Percentiles rank a stretch among this genome's conserved stretches.
Evolutionary conservation across 2,329 filamentous ascomycete genomes (phyloP).

Genomic region (Didymella keratinophila): DNA sequence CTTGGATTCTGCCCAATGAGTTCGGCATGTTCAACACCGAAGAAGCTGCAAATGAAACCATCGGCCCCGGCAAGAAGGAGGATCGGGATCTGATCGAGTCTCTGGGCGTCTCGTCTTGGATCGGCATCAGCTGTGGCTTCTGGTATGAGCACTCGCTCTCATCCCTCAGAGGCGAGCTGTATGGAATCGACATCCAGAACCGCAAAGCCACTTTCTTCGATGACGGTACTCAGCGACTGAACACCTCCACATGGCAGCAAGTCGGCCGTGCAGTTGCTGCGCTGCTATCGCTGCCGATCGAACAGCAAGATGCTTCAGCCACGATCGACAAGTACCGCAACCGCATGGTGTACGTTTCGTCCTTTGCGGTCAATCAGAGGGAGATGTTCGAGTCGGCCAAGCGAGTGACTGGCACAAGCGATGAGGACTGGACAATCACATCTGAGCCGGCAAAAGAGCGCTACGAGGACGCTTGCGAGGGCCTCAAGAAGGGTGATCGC

Average conservation of each 20-base stretch:
- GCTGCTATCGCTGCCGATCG: conserved; percentile 44
- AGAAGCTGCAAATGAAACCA: conserved; percentile 9
- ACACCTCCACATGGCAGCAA: conserved; percentile 44
- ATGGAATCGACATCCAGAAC: conserved; percentile 49
- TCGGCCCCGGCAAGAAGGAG: conserved; percentile 21
- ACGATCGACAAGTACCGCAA: conserved; percentile 38
- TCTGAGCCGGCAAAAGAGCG: conserved; percentile 58
- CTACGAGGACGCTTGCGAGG: conserved; percentile 57
- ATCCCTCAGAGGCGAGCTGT: conserved; percentile 24
- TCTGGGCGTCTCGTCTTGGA: conserved; percentile 38
- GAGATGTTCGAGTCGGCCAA: conserved; percentile 49
- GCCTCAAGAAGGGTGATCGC: conserved; percentile 55
- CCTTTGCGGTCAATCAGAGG: conserved; percentile 48
- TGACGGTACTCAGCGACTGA: conserved; percentile 42
- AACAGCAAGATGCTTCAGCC: conserved; percentile 23
- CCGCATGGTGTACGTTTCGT: conserved; percentile 46
- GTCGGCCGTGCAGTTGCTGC: conserved; percentile 44
- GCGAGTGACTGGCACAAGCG: conserved; percentile 44
- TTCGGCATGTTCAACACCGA: conserved; percentile 46
- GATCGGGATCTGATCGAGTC: conserved; percentile 28
- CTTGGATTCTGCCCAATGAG: conserved; percentile 52
- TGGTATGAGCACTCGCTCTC: conserved; percentile 52
- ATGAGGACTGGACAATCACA: conserved; percentile 48
- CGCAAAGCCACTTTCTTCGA: conserved; percentile 38
- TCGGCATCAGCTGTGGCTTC: conserved; percentile 35